Base-by-base conservation (phyloP, 345 rosid species). In the Hibiscus mutabilis region DNA sequence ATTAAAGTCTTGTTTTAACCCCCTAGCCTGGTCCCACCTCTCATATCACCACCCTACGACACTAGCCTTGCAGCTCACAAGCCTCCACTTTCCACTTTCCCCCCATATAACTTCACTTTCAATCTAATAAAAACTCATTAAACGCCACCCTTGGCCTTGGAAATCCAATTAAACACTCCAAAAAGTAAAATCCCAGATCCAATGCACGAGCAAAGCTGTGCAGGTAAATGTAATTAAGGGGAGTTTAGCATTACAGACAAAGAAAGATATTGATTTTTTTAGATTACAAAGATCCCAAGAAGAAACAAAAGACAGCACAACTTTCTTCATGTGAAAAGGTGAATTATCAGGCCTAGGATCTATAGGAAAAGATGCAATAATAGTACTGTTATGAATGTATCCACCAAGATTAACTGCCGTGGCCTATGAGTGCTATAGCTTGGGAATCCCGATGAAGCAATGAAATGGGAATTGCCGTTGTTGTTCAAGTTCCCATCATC, bases 391-490 rank as follows among this genome's bases (percentile, higher is more conserved):
- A 60, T 60, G 16, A 70, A 44, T 42, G 62, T 3, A 9, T 74
- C 56, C 24, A 77, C 67, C 58, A 68, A 21, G 24, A 79, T 46
- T 64, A 80, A 60, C 70, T 47, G 66, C 65, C 85, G 8, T 35
- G 40, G 40, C 40, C 40, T 29, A 74, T 56, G 51, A 61, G 56
- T 33, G 11, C 56, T 66, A 24, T 64, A n/a, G 74, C 74, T 82
- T 73, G 88, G 74, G 74, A 62, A 81, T 79, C 88, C 88, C 81
- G 61, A 72, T 64, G 88, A 81, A 24, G 65, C 68, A 52, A 72
- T 22, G 19, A 63, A 74, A 79, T 60, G 22, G 53, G 84, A 73
- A 73, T 72, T 78, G 68, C 1, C 6, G 40, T 6, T 35, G 33
- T 63, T 79, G 56, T 71, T 73, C 68, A 21, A 31, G 56, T 63